Evolutionary conservation across 176 grass and related monocot species (phyloP).

Genomic region (Aegilops bicornis): DNA sequence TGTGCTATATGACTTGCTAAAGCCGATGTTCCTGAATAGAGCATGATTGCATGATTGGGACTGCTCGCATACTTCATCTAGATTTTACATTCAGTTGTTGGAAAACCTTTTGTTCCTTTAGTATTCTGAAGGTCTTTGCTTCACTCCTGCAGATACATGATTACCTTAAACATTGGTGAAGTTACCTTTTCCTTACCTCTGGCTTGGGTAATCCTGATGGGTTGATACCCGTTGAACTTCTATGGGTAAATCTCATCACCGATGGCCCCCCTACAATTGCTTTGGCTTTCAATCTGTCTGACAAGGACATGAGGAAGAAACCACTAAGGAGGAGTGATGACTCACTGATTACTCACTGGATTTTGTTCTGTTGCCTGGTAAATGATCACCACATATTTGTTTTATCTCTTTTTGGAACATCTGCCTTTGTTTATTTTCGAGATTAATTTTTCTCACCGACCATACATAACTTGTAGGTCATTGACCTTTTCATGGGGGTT

Average conservation of each 20-base stretch:
- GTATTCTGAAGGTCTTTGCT: not conserved
- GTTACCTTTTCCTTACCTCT: constrained; percentile 58
- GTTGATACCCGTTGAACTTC: constrained; percentile 92
- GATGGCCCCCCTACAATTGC: constrained; percentile 90
- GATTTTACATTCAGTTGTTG: no score
- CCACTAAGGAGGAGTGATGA: constrained; percentile 79
- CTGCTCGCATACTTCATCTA: no score
- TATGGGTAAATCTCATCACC: constrained; percentile 94
- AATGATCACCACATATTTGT: not conserved
- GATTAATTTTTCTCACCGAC: not conserved
- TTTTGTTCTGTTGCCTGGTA: constrained; percentile 95
- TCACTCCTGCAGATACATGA: constrained; percentile 80
- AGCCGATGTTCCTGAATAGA: no score
- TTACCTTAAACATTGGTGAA: constrained; percentile 96
- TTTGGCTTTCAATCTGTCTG: constrained; percentile 91
- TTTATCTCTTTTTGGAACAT: not conserved
- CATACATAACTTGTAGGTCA: constrained; percentile 32
- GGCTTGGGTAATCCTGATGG: constrained; percentile 93
- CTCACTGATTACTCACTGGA: constrained; percentile 85
- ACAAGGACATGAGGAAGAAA: constrained; percentile 98
- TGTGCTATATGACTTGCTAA: no score
- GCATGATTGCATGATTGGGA: no score
- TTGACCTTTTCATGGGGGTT: constrained; percentile 72
- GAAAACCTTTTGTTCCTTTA: constrained; percentile 48
- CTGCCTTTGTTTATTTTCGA: not conserved